phyloP scores from a whole-genome alignment of 345 rosid species.

The Pseudoturritis turrita region DNA sequence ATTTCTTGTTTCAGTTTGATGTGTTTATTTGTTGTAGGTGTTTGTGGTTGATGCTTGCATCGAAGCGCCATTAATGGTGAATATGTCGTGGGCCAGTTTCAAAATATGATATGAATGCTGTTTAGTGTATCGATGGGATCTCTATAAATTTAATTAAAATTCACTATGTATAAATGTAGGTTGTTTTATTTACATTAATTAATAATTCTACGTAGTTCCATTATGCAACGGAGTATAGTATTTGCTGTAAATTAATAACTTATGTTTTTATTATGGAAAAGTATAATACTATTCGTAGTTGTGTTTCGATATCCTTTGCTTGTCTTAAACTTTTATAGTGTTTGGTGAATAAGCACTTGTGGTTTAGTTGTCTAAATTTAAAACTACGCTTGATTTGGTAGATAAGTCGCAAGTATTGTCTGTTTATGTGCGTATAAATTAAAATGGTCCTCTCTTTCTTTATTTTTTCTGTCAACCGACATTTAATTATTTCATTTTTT shows the following conservation, averaged over 20 bases:
- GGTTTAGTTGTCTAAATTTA: background rate
- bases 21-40: background rate
- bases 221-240: too few species aligned
- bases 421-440: too few species aligned
- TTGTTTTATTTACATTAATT: background rate
- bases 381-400: background rate
- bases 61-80: background rate
- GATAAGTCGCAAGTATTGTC: background rate
- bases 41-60: background rate
- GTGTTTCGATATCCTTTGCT: background rate
- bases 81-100: background rate
- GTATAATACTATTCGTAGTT: background rate
- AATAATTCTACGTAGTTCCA: too few species aligned
- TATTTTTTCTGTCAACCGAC: background rate
- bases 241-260: too few species aligned
- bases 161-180: background rate
- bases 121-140: background rate
- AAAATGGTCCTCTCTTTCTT: too few species aligned
- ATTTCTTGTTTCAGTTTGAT: background rate
- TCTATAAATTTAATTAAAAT: background rate
- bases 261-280: too few species aligned
- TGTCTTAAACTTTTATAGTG: background rate
- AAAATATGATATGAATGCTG: background rate
- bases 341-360: background rate
- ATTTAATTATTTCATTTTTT: background rate